A percentile compares a stretch with the other conserved stretches of the same genome.
Conservation (phyloP, 495 filamentous ascomycete species). For the Rhypophila decipiens region DNA sequence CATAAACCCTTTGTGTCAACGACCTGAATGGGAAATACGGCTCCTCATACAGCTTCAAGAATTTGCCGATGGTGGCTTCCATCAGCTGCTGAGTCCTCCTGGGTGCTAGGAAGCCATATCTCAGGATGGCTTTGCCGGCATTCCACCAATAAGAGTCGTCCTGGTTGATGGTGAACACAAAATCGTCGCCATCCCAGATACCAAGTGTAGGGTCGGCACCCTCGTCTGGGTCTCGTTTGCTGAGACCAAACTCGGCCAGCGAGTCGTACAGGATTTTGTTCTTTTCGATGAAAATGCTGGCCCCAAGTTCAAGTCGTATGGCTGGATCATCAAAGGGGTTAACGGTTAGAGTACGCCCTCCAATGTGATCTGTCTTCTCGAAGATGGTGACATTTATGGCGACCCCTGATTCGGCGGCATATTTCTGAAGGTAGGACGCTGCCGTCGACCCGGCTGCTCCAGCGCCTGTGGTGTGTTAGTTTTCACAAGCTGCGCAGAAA, state of each 20-base stretch:
- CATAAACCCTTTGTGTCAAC: slow-evolving; percentile 56
- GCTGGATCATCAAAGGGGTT: slow-evolving; percentile 65
- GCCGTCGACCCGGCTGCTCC: slow-evolving; percentile 83
- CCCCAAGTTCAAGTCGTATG: slow-evolving; percentile 79
- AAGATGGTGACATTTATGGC: slow-evolving; percentile 77
- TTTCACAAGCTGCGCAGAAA: too few relatives aligned
- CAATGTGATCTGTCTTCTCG: slow-evolving; percentile 72
- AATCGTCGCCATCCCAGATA: slow-evolving; percentile 75
- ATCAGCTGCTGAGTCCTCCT: slow-evolving; percentile 67
- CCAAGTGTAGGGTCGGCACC: slow-evolving; percentile 50
- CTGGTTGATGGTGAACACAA: slow-evolving; percentile 56
- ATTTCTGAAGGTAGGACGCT: slow-evolving; percentile 73
- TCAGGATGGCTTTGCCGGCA: slow-evolving; percentile 70
- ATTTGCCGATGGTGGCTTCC: slow-evolving; percentile 62
- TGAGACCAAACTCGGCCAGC: slow-evolving; percentile 63
- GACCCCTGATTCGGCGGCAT: slow-evolving; percentile 48
- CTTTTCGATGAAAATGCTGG: slow-evolving; percentile 82
- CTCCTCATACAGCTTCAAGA: slow-evolving; percentile 72
- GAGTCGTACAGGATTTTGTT: slow-evolving; percentile 79
- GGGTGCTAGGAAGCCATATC: slow-evolving; percentile 70
- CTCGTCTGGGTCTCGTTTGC: slow-evolving; percentile 22
- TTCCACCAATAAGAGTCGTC: slow-evolving; percentile 66
- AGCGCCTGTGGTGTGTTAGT: slow-evolving; percentile 56
- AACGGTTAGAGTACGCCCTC: slow-evolving; percentile 85
- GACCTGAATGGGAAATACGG: slow-evolving; percentile 80